A percentile compares a stretch with the other conserved stretches of the same genome.
Conservation (phyloP, 2,329 filamentous ascomycete species). For the Penicillium sp. region DNA sequence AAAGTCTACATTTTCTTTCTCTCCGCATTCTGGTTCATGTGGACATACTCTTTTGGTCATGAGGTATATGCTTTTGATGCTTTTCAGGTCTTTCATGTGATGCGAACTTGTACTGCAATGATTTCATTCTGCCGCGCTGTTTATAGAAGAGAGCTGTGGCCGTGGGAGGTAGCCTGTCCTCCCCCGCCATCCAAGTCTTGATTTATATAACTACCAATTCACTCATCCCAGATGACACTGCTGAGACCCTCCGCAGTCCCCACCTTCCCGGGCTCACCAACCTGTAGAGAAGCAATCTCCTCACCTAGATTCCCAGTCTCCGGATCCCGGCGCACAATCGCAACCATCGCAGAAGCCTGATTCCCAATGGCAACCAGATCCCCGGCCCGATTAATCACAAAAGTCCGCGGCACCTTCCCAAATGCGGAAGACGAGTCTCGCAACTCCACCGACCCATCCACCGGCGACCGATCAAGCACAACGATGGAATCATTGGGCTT, state of each 20-base stretch:
- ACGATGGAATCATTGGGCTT: constrained; percentile 33
- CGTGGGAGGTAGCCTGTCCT: not conserved
- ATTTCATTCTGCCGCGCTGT: constrained; percentile 4
- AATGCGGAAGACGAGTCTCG: constrained; percentile 62
- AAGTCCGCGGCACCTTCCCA: constrained; percentile 66
- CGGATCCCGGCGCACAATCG: constrained; percentile 61
- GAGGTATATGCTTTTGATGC: constrained; percentile 12
- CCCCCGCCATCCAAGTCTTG: not conserved
- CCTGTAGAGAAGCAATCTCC: constrained; percentile 30
- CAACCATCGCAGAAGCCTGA: constrained; percentile 61
- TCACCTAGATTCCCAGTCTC: constrained; percentile 59
- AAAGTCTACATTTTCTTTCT: constrained; percentile 11
- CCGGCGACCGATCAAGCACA: constrained; percentile 34
- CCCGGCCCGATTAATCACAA: constrained; percentile 65
- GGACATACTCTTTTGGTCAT: constrained; percentile 12
- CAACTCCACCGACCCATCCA: constrained; percentile 61
- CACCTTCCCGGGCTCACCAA: constrained; percentile 31
- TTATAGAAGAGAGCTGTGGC: constrained; percentile 13
- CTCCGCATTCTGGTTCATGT: constrained; percentile 7
- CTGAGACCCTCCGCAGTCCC: constrained; percentile 34
- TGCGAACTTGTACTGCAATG: constrained; percentile 17
- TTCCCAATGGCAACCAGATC: constrained; percentile 65
- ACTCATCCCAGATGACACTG: constrained; percentile 39
- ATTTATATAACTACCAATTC: constrained; percentile 10
- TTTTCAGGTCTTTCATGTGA: constrained; percentile 9